Base-by-base conservation (phyloP, 2,329 filamentous ascomycete species). In the Cryoendolithus antarcticus region DNA sequence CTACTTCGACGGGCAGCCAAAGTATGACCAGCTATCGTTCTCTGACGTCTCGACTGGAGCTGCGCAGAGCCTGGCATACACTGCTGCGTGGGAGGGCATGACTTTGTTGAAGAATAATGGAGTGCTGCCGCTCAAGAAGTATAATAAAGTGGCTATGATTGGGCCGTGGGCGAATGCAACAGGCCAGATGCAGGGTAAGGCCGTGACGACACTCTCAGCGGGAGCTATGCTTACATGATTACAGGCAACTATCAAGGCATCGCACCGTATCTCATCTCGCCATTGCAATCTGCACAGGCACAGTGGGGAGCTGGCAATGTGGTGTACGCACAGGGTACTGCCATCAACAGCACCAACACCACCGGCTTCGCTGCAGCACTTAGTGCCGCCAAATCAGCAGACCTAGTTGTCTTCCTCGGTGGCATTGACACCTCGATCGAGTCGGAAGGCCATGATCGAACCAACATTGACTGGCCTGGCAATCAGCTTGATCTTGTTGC, bases 141-240 rank as follows among this genome's bases (percentile, higher is more conserved):
- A 52, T 1, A 60, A 55, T 4, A 19, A 19, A 19, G 57, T 76
- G 2, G 72, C 69, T 1, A 58, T 77, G 32, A 56, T 77, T 15
- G 74, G 73, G 0, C 65, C 65, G 19, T 76, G 71, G 63, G 71
- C 68, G 4, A 71, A 71, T 37, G 67, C 68, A 7, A 70, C 69
- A 0, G 59, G 55, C 9, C 63, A 73, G 41, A 63, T 77, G 56
- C 69, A 69, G 34, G 73, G 72, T 1, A 19, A 70, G 46, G 77
- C 77, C 54, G 15, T 19, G 15, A 44, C 39, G 9, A 41, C 38
- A 19, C 15, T 19, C 15, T 19, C 15, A 19, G 15, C 15, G 15
- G 15, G 15, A 19, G 15, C 15, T 19, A 19, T 19, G 15, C 15
- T 19, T 19, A 19, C 15, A 19, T 19, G 15, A 19, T 19, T 19